A percentile compares a stretch with the other conserved stretches of the same genome.
These are phyloP conservation scores for Kregervanrija fluxuum DNA, from an alignment of 805 yeast genomes.

Conservation along the genomic window DNA sequence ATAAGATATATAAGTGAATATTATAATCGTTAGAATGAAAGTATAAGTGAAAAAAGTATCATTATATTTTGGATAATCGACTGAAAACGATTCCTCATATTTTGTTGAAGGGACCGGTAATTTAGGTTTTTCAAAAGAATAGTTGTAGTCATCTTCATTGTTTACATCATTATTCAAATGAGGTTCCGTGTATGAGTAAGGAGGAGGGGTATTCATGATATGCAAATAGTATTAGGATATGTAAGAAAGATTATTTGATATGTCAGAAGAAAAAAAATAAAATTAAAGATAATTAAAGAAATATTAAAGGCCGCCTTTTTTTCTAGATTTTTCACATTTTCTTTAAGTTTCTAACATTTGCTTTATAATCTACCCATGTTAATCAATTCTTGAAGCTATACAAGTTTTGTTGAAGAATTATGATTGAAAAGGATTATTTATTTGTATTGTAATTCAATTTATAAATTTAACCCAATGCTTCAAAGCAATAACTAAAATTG, in stretches of 20 bases:
- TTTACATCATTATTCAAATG: conserved; percentile 13
- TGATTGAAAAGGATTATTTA: too few relatives aligned
- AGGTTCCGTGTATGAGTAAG: conserved; percentile 10
- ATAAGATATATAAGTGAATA: conserved; percentile 10
- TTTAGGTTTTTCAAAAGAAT: conserved; percentile 25
- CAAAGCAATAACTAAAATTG: too few relatives aligned
- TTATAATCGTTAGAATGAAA: conserved; percentile 19
- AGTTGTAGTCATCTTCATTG: conserved; percentile 22
- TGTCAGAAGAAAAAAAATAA: neutral
- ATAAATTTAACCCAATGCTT: too few relatives aligned
- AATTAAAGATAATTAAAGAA: too few relatives aligned
- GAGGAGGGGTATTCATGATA: conserved; percentile 10
- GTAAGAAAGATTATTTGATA: neutral
- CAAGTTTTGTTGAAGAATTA: too few relatives aligned
- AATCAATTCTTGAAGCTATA: too few relatives aligned
- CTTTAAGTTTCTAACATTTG: too few relatives aligned
- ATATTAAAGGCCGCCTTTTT: too few relatives aligned
- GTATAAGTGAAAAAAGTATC: conserved; percentile 68
- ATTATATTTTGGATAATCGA: conserved; percentile 54
- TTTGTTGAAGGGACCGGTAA: conserved; percentile 27
- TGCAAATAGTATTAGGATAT: neutral
- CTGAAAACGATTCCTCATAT: conserved; percentile 64
- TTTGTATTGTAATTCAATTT: too few relatives aligned
- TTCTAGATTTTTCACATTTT: too few relatives aligned
- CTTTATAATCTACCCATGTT: too few relatives aligned